These are phyloP conservation scores for Xylaria acuta DNA, from an alignment of 495 filamentous ascomycete genomes.

Conservation along the genomic window DNA sequence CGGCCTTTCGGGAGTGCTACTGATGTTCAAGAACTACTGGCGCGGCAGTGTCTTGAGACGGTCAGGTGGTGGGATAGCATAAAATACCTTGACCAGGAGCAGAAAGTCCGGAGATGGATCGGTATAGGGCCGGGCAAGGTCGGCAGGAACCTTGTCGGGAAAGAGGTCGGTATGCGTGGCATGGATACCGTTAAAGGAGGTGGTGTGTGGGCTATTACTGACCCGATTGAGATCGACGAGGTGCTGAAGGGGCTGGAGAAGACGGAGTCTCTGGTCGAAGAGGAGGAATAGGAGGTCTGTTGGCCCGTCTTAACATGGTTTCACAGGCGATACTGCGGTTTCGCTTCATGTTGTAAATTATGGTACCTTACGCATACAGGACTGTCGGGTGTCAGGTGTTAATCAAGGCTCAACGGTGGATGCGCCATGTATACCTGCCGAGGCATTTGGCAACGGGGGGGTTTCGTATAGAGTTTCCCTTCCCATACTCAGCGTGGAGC, in stretches of 20 bases:
- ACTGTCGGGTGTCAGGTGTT: slow-evolving; percentile 17
- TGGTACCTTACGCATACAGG: slow-evolving; percentile 13
- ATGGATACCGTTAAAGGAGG: slow-evolving; percentile 82
- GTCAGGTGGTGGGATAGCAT: slow-evolving; percentile 95
- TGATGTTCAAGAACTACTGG: slow-evolving; percentile 76
- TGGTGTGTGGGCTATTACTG: slow-evolving; percentile 90
- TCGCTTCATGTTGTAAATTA: slow-evolving; percentile 8
- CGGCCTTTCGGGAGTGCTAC: slow-evolving; percentile 74
- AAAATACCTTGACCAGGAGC: slow-evolving; percentile 84
- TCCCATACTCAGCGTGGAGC: neutral
- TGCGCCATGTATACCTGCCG: neutral
- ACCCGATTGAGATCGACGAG: slow-evolving; percentile 81
- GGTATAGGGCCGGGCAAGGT: slow-evolving; percentile 96
- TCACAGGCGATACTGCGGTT: neutral
- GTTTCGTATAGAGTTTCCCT: neutral
- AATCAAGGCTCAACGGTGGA: slow-evolving; percentile 12
- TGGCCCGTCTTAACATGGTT: neutral
- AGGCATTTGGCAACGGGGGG: neutral
- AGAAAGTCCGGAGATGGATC: slow-evolving; percentile 85
- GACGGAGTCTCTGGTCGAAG: slow-evolving; percentile 63
- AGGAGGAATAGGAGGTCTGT: slow-evolving; percentile 39
- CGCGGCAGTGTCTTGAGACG: slow-evolving; percentile 82
- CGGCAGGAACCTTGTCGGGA: slow-evolving; percentile 90
- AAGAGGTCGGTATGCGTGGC: slow-evolving; percentile 87
- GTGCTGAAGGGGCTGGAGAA: slow-evolving; percentile 74